Conservation (phyloP, 345 rosid species). For the Eucalyptus polybractea region DNA sequence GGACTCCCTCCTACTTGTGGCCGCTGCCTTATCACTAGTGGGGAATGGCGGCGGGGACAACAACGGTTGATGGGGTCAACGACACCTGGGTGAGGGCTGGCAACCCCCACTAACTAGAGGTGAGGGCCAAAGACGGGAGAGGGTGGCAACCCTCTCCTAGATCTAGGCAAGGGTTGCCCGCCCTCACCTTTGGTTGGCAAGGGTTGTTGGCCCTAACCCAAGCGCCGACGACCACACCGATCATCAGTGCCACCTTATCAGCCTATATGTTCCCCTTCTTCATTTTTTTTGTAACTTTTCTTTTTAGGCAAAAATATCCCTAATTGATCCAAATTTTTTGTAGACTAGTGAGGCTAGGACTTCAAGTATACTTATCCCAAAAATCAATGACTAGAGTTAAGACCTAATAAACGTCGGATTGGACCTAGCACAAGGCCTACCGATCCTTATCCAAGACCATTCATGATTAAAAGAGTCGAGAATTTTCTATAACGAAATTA, state of each 20-base stretch:
- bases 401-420: rapidly evolving
- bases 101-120: rapidly evolving
- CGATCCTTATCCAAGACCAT: too few relatives aligned
- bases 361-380: too few relatives aligned
- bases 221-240: rapidly evolving
- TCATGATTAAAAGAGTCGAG: too few relatives aligned
- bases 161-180: too few relatives aligned
- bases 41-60: rapidly evolving
- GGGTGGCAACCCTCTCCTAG: too few relatives aligned
- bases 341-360: rapidly evolving
- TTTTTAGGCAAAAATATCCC: too few relatives aligned
- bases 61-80: rapidly evolving
- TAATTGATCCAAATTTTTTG: rapidly evolving
- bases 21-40: rapidly evolving
- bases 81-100: rapidly evolving
- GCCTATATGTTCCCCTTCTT: too few relatives aligned
- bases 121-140: rapidly evolving
- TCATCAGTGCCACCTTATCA: rapidly evolving
- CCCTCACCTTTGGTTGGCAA: rapidly evolving
- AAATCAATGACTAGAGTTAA: too few relatives aligned
- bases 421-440: too few relatives aligned
- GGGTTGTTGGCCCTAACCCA: rapidly evolving
- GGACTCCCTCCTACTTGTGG: too few relatives aligned
- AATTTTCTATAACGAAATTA: too few relatives aligned
- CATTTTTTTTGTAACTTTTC: too few relatives aligned